Evolutionary conservation across 805 yeast species (phyloP), one percentile per base, ranked within the genome.

Genomic region (Suhomyces tanzawaensis): DNA sequence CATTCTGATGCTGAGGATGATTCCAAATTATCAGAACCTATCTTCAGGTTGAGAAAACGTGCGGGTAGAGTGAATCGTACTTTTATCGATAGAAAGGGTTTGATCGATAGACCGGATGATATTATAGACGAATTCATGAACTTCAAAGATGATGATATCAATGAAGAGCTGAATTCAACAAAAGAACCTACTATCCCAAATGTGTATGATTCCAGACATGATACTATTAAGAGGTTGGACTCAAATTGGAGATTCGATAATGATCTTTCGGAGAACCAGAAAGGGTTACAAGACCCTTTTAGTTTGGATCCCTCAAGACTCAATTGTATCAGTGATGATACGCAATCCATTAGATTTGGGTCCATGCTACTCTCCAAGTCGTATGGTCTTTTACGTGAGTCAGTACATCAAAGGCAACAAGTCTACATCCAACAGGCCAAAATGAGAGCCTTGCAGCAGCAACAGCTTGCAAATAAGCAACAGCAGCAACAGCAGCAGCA

Each of bases 291-390:
- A 32, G 71, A 66, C 29, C 84, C 83, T 24, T 70, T 86, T 39
- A 72, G 81, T 42, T 73, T 76, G 42, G 96, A 88, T 58, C 96
- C 97, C 0, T 81, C 95, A 0, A 74, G 76, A 39, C 71, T 90
- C 51, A 90, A 90, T 55, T 83, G 84, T 46, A 87, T 90, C 29
- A 77, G 88, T 11, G 82, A 82, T 37, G 91, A 82, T 36, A 89
- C 96, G 1, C 97, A 90, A 61, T 81, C 85, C 1, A 85, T 91
- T 21, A 71, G 97, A 42, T 90, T 90, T 62, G 96, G 96, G 7
- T 79, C 95, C 5, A 89, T 89, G 96, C 63, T 91, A 22, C 69
- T 89, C 29, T 79, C 93, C 3, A 91, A 90, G 59, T 82, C 96
- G 0, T 85, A 85, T 55, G 96, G 89, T 37, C 74, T 81, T 35